Base-by-base conservation (phyloP, 2,329 filamentous ascomycete genomes). In the Teratosphaeria nubilosa region DNA sequence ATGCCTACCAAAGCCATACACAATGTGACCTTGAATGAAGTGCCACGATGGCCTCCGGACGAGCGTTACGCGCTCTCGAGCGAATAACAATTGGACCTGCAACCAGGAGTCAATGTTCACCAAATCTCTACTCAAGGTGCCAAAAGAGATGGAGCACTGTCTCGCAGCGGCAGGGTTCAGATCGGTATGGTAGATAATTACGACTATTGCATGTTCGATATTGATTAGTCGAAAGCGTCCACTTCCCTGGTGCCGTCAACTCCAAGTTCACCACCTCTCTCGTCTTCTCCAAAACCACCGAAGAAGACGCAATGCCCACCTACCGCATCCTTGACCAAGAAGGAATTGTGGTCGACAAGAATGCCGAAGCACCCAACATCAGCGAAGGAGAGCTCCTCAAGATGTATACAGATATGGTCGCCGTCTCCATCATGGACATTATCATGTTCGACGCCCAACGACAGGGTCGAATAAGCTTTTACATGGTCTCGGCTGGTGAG, bases 391-490 rank as follows among this genome's bases (percentile, higher is more conserved):
- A 94, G 59, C 75, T 82, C 0, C 61, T 85, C 50, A 76, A 73
- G 5, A 78, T 83, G 74, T 86, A 86, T 68, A 82, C 78, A 63
- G 83, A 85, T 66, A 86, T 86, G 84, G 73, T 86, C 59, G 80
- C 77, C 30, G 82, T 86, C 58, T 85, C 87, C 58, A 88, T 97
- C 65, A 94, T 99, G 90, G 94, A 99, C 70, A 74, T 95, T 57
- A 88, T 97, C 71, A 97, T 97, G 91, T 96, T 96, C 69, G 94
- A 99, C 69, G 91, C 94, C 0, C 94, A 99, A 75, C 82, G 94
- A 52, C 94, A 99, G 74, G 91, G 91, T n/a, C 84, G 90, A 22
- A 76, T 96, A 58, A 91, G 87, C 73, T 99, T 99, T 75, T 99
- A 99, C 75, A 97, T 99, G 89, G 92, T 86, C 45, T 92, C 88